Evolutionary conservation across 148 eudicot genomes (phyloP).

Genomic region (Fallopia convolvulus): DNA sequence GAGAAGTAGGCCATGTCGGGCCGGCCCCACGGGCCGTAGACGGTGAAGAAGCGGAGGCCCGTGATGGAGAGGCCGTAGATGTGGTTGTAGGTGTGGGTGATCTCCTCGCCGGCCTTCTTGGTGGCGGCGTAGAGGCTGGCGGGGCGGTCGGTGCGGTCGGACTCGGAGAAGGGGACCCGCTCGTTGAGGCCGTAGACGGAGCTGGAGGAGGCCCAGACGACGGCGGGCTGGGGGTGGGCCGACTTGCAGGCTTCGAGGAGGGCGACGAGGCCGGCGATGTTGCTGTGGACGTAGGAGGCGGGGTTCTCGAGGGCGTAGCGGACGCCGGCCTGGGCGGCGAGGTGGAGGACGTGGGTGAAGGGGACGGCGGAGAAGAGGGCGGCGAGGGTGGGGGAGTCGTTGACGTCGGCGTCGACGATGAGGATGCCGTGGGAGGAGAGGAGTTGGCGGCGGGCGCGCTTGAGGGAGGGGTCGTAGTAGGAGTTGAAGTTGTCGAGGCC

Average conservation of each 20-base stretch:
- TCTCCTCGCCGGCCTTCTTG: slow-evolving; percentile 71
- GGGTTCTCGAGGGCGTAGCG: slow-evolving; percentile 76
- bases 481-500: slow-evolving; percentile 70
- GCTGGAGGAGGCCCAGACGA: slow-evolving; percentile 79
- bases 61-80: slow-evolving; percentile 67
- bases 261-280: slow-evolving; percentile 59
- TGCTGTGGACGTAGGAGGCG: slow-evolving; percentile 53
- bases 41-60: slow-evolving; percentile 68
- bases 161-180: slow-evolving; percentile 57
- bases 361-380: slow-evolving; percentile 46
- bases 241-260: slow-evolving; percentile 51
- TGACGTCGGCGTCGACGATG: slow-evolving; percentile 54
- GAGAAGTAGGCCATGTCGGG: slow-evolving; percentile 88
- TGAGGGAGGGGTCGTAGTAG: slow-evolving; percentile 63
- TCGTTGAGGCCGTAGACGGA: slow-evolving; percentile 83
- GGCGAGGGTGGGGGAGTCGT: slow-evolving; percentile 35
- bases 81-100: slow-evolving; percentile 68
- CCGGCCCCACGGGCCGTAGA: slow-evolving; percentile 81
- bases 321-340: slow-evolving; percentile 81
- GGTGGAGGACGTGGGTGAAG: slow-evolving; percentile 67
- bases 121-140: slow-evolving; percentile 79
- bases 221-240: slow-evolving; percentile 57
- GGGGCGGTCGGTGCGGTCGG: slow-evolving; percentile 62
- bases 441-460: slow-evolving; percentile 33
- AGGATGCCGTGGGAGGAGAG: slow-evolving; percentile 23